Conservation (phyloP, 2,329 filamentous ascomycete genomes). For the Thelonectria rubi region DNA sequence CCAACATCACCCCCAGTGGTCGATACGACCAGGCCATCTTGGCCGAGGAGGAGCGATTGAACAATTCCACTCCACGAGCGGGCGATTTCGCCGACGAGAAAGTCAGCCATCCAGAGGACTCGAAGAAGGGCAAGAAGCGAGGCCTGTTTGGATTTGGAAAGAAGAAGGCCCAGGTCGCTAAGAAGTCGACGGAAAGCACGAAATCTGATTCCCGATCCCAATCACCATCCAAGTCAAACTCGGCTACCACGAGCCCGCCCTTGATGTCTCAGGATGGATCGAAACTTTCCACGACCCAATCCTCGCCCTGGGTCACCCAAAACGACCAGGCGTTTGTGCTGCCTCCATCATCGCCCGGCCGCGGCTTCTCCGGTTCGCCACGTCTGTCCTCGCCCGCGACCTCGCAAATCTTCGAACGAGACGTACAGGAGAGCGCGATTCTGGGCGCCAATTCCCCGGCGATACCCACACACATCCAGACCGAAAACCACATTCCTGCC, state of each 20-base stretch:
- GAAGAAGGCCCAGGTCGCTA: slow-evolving; percentile 57
- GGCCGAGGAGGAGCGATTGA: slow-evolving; percentile 43
- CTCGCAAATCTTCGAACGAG: slow-evolving; percentile 90
- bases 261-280: slow-evolving; percentile 48
- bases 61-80: slow-evolving; percentile 47
- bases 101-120: slow-evolving; percentile 25
- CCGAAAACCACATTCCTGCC: slow-evolving; percentile 91
- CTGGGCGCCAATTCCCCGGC: slow-evolving; percentile 78
- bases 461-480: slow-evolving; percentile 93
- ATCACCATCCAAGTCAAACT: slow-evolving; percentile 49
- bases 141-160: slow-evolving; percentile 69
- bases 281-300: slow-evolving; percentile 49
- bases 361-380: slow-evolving; percentile 75
- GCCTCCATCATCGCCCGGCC: slow-evolving; percentile 71
- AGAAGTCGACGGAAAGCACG: slow-evolving; percentile 28
- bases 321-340: slow-evolving; percentile 56
- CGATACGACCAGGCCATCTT: slow-evolving; percentile 34
- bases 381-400: slow-evolving; percentile 80
- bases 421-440: slow-evolving; percentile 82
- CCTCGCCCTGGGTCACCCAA: slow-evolving; percentile 55
- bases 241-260: slow-evolving; percentile 46
- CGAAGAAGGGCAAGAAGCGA: slow-evolving; percentile 58
- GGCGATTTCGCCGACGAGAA: slow-evolving; percentile 56
- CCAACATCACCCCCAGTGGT: slow-evolving; percentile 31
- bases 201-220: slow-evolving; percentile 34